Evolutionary conservation across 805 yeast species (phyloP).

Genomic region (Metschnikowia similis): DNA sequence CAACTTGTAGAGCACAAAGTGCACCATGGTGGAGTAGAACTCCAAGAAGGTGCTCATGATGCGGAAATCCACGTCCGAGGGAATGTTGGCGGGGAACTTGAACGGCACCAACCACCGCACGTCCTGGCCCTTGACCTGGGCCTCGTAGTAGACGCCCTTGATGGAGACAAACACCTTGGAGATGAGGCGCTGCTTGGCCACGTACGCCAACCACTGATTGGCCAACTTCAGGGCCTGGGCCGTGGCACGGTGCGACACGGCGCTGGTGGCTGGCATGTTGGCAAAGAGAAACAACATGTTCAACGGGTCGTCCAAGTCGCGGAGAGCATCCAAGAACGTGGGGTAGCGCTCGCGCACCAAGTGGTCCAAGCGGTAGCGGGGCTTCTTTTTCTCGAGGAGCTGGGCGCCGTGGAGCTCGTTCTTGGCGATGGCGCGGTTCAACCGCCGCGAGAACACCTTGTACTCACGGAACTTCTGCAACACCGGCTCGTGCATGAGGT

Average conservation of each 20-base stretch:
- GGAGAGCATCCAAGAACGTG: constrained; percentile 81
- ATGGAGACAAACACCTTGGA: constrained; percentile 92
- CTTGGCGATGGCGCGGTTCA: constrained; percentile 83
- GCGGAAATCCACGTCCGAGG: constrained; percentile 90
- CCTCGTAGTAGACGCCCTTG: constrained; percentile 95
- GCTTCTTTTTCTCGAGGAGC: constrained; percentile 73
- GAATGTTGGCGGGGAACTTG: constrained; percentile 94
- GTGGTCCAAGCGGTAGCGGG: constrained; percentile 81
- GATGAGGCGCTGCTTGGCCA: constrained; percentile 76
- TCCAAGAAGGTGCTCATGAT: constrained; percentile 96
- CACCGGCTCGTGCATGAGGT: constrained; percentile 91
- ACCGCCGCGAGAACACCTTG: constrained; percentile 87
- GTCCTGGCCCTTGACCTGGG: constrained; percentile 84
- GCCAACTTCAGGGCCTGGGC: constrained; percentile 81
- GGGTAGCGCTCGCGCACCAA: constrained; percentile 95
- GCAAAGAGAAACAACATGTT: constrained; percentile 93
- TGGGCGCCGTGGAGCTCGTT: constrained; percentile 90
- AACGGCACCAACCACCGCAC: constrained; percentile 95
- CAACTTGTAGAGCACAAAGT: constrained; percentile 79
- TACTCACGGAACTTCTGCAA: constrained; percentile 90
- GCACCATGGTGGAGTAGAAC: constrained; percentile 87
- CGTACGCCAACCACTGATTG: constrained; percentile 93
- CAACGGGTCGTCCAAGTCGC: constrained; percentile 93
- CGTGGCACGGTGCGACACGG: constrained; percentile 74
- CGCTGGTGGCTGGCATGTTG: constrained; percentile 90